Evolutionary conservation across 139 green algal genomes (phyloP).

Genomic region (Spirogloea muscicola): DNA sequence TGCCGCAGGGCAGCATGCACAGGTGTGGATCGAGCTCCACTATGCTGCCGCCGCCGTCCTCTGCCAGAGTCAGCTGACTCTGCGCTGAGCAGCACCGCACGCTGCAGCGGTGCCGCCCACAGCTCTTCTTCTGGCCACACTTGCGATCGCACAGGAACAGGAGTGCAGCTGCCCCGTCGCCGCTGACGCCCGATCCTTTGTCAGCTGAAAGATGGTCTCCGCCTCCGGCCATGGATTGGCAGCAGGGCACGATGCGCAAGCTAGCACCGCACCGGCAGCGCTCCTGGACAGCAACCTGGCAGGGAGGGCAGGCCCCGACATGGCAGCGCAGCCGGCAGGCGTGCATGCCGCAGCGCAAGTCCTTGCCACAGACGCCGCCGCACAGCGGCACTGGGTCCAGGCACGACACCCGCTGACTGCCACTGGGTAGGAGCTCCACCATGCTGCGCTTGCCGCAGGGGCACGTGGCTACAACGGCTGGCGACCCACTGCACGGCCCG

Average conservation of each 20-base stretch:
- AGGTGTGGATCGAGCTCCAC: constrained; percentile 14
- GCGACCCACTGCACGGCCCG: constrained; percentile 25
- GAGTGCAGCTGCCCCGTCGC: too few species aligned
- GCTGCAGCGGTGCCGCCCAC: constrained; percentile 39
- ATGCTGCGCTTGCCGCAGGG: constrained; percentile 41
- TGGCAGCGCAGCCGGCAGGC: constrained; percentile 20
- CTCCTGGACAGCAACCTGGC: constrained; percentile 30
- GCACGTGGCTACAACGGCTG: constrained; percentile 16
- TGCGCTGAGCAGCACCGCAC: constrained; percentile 20
- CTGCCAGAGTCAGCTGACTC: neutral
- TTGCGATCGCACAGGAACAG: constrained; percentile 33
- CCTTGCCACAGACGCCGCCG: constrained; percentile 23
- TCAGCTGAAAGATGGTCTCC: too few species aligned
- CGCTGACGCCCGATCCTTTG: too few species aligned
- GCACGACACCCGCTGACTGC: constrained; percentile 1
- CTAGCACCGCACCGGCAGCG: constrained; percentile 17
- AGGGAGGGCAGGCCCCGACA: constrained; percentile 21
- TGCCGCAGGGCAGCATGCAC: constrained; percentile 36
- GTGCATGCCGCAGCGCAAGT: constrained; percentile 33
- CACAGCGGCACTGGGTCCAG: constrained; percentile 44
- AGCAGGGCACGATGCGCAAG: constrained; percentile 29
- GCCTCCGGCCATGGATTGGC: too few species aligned
- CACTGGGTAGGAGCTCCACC: neutral
- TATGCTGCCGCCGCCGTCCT: neutral
- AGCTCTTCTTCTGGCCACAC: constrained; percentile 47